Base-by-base conservation (phyloP, 2,329 filamentous ascomycete species). In the Volutella citrinella region DNA sequence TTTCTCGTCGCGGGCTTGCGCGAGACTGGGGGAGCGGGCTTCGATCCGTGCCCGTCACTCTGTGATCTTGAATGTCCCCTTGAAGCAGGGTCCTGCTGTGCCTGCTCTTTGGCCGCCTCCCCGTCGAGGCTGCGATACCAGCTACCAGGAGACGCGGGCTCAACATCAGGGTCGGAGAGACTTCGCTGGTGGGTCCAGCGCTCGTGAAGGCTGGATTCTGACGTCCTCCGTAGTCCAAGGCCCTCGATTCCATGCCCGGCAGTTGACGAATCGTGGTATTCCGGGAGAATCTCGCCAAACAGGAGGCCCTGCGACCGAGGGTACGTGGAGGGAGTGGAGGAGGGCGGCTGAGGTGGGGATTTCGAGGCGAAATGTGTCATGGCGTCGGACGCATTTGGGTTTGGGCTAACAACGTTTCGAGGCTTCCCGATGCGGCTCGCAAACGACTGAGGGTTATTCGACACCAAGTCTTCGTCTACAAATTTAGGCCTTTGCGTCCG, bases 261-360 rank as follows among this genome's bases (percentile, higher is more conserved):
- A 30, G 72, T 64, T 14, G 68, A 60, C 17, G 69, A 54, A 46
- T 76, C 69, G 49, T 68, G 69, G 46, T 78, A 70, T 22, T 78
- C 69, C n/a, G 78, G 72, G 18, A 80, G 64, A 46, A 90, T 74
- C 59, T 90, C 87, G 22, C 86, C 86, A 63, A 91, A 91, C 14
- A 90, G 64, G 21, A 86, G 75, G 42, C 72, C 72, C 34, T 70
- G 68, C 29, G 65, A 48, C 42, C 59, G 55, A 31, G 46, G 49
- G 49, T 42, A 58, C 55, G 46, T 43, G 55, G 64, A 52, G 46
- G 61, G 54, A 25, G 53, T 46, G 32, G 56, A 45, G 25, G 47
- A 43, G 43, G 58, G 38, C 25, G 57, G 57, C 52, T 55, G 60
- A 49, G 43, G 54, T 50, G 48, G 54, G 32, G 55, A 52, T 38